Conservation (phyloP, 768 basidiomycete genomes). For the Gymnopilus junonius region DNA sequence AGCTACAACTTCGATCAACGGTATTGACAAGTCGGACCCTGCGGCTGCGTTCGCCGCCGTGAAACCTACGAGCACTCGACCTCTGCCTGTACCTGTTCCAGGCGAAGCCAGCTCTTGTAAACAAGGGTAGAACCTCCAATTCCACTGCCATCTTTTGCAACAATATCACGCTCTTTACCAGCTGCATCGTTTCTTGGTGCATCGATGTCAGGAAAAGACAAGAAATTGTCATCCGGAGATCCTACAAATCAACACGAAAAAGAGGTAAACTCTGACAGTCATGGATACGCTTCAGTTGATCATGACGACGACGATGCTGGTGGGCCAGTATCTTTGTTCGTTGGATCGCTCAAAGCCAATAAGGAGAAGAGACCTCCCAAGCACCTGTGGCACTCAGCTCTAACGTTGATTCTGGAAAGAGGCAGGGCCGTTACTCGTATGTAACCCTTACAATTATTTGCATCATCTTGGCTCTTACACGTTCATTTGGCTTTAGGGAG, state of each 20-base stretch:
- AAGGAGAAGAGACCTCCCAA: slow-evolving; percentile 29
- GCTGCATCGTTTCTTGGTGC: slow-evolving; percentile 22
- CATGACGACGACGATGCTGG: slow-evolving; percentile 17
- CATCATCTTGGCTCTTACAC: not conserved
- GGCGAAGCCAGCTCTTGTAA: slow-evolving; percentile 3
- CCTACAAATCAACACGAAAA: slow-evolving; percentile 8
- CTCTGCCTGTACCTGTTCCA: slow-evolving; percentile 23
- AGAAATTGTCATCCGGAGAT: no score
- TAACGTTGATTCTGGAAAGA: slow-evolving; percentile 80
- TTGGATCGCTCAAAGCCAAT: slow-evolving; percentile 8
- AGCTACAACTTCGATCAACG: slow-evolving; percentile 7
- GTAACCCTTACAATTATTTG: slow-evolving; percentile 19
- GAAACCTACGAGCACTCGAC: slow-evolving; percentile 21
- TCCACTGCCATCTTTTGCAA: slow-evolving; percentile 46
- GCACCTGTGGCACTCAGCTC: slow-evolving; percentile 77
- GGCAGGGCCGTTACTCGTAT: slow-evolving; percentile 72
- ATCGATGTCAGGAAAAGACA: slow-evolving; percentile 16
- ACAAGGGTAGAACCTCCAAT: slow-evolving; percentile 28
- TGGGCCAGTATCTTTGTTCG: slow-evolving; percentile 10
- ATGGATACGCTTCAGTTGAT: slow-evolving; percentile 18
- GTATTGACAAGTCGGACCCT: slow-evolving; percentile 12
- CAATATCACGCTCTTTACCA: slow-evolving; percentile 33
- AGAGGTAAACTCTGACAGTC: slow-evolving; percentile 28
- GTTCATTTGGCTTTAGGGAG: slow-evolving; percentile 39
- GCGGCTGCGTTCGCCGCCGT: slow-evolving; percentile 26